These are phyloP conservation scores for Polychaeton citri DNA, from an alignment of 2,329 filamentous ascomycete species.

Conservation along the genomic window DNA sequence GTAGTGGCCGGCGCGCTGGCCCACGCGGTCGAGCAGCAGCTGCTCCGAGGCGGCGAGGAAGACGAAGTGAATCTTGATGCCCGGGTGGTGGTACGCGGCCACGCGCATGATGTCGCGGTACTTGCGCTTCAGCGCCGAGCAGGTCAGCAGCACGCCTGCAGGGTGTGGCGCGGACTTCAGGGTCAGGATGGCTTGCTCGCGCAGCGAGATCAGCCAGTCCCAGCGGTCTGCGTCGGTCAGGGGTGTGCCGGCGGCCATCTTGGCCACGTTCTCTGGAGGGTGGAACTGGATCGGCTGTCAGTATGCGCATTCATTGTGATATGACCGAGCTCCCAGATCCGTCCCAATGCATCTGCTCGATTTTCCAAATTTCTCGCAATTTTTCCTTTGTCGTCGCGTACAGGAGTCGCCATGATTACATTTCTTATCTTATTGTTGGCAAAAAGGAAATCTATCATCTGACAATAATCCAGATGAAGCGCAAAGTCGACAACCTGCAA, in stretches of 20 bases:
- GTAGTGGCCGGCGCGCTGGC: constrained; percentile 67
- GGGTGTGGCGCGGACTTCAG: constrained; percentile 11
- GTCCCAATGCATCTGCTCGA: too few species aligned
- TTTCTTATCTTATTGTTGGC: too few species aligned
- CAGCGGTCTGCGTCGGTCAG: constrained; percentile 88
- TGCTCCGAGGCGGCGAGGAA: constrained; percentile 72
- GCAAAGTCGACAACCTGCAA: too few species aligned
- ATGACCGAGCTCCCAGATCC: too few species aligned
- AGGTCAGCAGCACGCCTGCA: constrained; percentile 75
- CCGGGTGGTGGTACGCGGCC: constrained; percentile 32
- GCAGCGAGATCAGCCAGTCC: constrained; percentile 67
- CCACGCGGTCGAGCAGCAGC: constrained; percentile 62
- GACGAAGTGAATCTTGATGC: constrained; percentile 63
- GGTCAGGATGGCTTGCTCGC: constrained; percentile 29
- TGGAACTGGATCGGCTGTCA: constrained; percentile 27
- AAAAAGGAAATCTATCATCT: too few species aligned
- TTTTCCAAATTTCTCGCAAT: too few species aligned
- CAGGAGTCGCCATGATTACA: too few species aligned
- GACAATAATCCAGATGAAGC: too few species aligned
- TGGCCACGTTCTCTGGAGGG: constrained; percentile 46
- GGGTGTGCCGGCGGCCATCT: constrained; percentile 75
- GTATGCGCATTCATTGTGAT: too few species aligned
- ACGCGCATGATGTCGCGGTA: constrained; percentile 62
- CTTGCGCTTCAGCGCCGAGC: constrained; percentile 90
- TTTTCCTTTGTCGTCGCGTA: too few species aligned